These are phyloP conservation scores for Paramecium sexaurelia DNA, from an alignment of 73 alveolate species.

Conservation along the genomic window DNA sequence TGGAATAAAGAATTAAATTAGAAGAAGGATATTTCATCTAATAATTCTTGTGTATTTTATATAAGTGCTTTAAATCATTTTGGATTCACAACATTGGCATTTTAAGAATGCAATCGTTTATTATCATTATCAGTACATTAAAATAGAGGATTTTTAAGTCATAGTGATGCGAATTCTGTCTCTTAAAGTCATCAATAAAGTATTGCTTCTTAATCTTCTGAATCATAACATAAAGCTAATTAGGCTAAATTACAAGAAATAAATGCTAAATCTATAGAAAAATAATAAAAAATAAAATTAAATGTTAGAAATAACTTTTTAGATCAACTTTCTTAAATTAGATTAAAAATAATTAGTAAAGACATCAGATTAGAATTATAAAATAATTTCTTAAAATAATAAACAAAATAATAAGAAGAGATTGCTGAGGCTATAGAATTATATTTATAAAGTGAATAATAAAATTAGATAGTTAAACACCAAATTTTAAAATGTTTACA, in stretches of 20 bases:
- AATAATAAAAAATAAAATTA: neutral
- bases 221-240: neutral
- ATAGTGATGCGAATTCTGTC: neutral
- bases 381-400: neutral
- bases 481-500: neutral
- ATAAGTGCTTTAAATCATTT: neutral
- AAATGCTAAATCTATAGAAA: neutral
- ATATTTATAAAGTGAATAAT: neutral
- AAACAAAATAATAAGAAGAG: neutral
- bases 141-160: neutral
- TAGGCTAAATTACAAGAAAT: neutral
- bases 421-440: neutral
- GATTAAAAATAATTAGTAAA: neutral
- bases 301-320: neutral
- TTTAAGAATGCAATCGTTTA: slow-evolving; percentile 21
- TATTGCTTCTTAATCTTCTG: neutral
- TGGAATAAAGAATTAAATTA: neutral
- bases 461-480: neutral
- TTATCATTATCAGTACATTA: neutral
- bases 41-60: neutral
- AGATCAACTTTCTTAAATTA: neutral
- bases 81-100: neutral
- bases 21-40: neutral
- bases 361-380: neutral
- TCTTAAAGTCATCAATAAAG: neutral